Conservation (phyloP, 2,329 filamentous ascomycete genomes). For the Clathrospora elynae region DNA sequence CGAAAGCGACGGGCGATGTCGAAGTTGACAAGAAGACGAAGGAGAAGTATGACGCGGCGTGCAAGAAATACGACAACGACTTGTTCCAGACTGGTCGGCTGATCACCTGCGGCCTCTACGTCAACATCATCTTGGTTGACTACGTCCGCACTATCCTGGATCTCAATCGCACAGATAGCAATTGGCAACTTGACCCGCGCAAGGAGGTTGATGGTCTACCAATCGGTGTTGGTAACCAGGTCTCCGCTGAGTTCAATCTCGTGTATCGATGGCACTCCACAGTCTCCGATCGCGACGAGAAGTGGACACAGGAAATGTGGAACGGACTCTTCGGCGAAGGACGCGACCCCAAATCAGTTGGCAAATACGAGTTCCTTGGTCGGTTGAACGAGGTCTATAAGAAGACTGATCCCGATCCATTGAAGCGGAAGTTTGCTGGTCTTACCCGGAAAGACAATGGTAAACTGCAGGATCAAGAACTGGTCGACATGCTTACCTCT, state of each 20-base stretch:
- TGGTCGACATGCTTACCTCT: conserved; percentile 70
- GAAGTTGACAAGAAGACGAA: conserved; percentile 32
- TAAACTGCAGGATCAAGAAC: conserved; percentile 74
- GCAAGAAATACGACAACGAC: conserved; percentile 52
- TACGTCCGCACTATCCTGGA: conserved; percentile 61
- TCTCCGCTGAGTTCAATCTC: conserved; percentile 87
- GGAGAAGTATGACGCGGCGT: conserved; percentile 38
- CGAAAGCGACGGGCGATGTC: conserved; percentile 51
- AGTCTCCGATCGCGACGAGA: conserved; percentile 75
- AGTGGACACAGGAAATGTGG: conserved; percentile 70
- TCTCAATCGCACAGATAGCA: conserved; percentile 71
- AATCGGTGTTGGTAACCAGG: conserved; percentile 77
- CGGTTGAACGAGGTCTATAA: conserved; percentile 68
- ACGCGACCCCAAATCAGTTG: conserved; percentile 61
- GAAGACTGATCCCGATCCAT: conserved; percentile 67
- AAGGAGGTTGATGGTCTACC: conserved; percentile 68
- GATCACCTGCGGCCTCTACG: conserved; percentile 59
- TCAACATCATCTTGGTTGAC: conserved; percentile 60
- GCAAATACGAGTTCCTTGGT: conserved; percentile 64
- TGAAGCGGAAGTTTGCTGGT: conserved; percentile 69
- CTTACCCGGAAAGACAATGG: conserved; percentile 70
- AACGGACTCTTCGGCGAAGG: conserved; percentile 50
- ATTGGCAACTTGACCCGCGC: conserved; percentile 81
- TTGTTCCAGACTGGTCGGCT: conserved; percentile 59
- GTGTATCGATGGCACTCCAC: conserved; percentile 88